These are phyloP conservation scores for Plasmodium malariae DNA, from an alignment of 169 alveolate genomes.

Conservation along the genomic window DNA sequence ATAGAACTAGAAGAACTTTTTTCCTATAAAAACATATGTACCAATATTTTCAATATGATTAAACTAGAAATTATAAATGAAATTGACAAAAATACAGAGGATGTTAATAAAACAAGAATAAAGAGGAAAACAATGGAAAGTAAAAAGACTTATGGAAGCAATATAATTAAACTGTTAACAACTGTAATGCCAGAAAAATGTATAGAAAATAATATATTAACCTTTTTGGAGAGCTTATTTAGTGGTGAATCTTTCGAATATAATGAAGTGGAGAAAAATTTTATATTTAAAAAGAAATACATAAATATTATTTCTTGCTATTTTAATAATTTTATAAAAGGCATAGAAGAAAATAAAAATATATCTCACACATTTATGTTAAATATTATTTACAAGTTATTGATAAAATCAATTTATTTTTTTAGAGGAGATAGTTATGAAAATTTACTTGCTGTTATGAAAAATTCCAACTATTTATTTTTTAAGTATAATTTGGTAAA, in stretches of 20 bases:
- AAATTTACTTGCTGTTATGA: slow-evolving; percentile 66
- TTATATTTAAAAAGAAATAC: slow-evolving; percentile 67
- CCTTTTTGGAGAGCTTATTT: slow-evolving; percentile 68
- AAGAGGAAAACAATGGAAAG: slow-evolving; percentile 74
- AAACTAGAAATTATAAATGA: slow-evolving; percentile 66
- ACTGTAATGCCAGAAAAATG: slow-evolving; percentile 53
- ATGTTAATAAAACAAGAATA: slow-evolving; percentile 68
- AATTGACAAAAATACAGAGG: slow-evolving; percentile 71
- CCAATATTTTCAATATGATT: slow-evolving; percentile 59
- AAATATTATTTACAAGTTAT: slow-evolving; percentile 58
- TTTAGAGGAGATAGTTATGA: slow-evolving; percentile 72
- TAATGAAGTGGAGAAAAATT: slow-evolving; percentile 69
- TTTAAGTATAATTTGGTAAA: slow-evolving; percentile 31
- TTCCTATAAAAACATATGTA: slow-evolving; percentile 16
- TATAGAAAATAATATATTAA: slow-evolving; percentile 58
- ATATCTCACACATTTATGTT: slow-evolving; percentile 32
- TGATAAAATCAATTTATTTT: slow-evolving; percentile 62
- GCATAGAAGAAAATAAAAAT: slow-evolving; percentile 56
- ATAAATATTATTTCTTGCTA: slow-evolving; percentile 35
- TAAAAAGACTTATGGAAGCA: slow-evolving; percentile 67
- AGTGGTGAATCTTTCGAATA: slow-evolving; percentile 68
- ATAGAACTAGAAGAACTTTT: neutral
- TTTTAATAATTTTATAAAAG: slow-evolving; percentile 66
- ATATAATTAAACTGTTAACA: slow-evolving; percentile 63
- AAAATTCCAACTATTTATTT: slow-evolving; percentile 9